Percentiles rank a stretch among this genome's conserved stretches.
Evolutionary conservation across 257 asterid species (phyloP).

Genomic region (Anisodus tanguticus): DNA sequence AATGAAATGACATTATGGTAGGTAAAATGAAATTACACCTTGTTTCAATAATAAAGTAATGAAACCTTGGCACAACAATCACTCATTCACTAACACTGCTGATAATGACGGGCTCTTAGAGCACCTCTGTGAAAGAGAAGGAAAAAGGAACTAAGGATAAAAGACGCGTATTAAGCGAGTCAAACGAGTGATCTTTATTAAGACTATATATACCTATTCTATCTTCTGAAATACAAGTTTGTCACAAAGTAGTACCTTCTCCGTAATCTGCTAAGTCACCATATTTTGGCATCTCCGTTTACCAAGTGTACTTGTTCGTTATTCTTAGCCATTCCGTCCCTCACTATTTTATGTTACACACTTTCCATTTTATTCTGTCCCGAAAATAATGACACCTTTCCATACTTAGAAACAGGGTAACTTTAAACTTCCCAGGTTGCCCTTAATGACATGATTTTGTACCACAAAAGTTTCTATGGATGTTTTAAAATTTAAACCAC

Average conservation of each 20-base stretch:
- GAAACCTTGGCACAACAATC: constrained; percentile 10
- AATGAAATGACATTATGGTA: constrained; percentile 10
- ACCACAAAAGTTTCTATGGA: not conserved
- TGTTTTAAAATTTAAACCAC: not conserved
- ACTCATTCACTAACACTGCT: not conserved
- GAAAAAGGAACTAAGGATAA: too few species aligned
- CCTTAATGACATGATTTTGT: constrained; percentile 15
- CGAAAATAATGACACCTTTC: not conserved
- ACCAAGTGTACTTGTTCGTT: not conserved
- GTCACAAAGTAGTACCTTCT: not conserved
- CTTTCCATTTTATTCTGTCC: not conserved
- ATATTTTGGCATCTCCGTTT: not conserved
- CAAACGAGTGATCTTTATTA: not conserved
- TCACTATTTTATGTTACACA: not conserved
- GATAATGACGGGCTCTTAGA: too few species aligned
- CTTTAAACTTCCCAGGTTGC: not conserved
- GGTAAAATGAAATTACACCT: not conserved
- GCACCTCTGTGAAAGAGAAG: too few species aligned
- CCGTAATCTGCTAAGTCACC: not conserved
- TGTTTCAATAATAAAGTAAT: constrained; percentile 8
- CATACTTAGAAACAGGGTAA: not conserved
- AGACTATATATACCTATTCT: not conserved
- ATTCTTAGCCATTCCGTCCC: not conserved
- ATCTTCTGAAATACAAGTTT: not conserved
- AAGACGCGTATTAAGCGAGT: not conserved